These are phyloP conservation scores for Kodamaea alishanica DNA, from an alignment of 1,139 yeast species.

Conservation along the genomic window DNA sequence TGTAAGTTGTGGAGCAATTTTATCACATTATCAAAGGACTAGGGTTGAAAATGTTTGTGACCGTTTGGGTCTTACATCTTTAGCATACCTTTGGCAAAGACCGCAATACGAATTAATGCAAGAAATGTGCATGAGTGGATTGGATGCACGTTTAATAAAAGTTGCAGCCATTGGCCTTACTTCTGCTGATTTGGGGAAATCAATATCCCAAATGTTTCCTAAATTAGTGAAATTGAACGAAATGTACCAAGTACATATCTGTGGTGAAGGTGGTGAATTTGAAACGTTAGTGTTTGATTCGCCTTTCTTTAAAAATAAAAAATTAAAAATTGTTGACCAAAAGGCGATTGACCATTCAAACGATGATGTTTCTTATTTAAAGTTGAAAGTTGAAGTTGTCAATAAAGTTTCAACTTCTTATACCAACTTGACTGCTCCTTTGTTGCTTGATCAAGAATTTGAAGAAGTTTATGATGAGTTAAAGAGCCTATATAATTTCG, in stretches of 20 bases:
- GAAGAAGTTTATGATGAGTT: constrained; percentile 24
- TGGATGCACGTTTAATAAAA: constrained; percentile 85
- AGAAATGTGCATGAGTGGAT: constrained; percentile 69
- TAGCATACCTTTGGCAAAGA: constrained; percentile 88
- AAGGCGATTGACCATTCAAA: constrained; percentile 46
- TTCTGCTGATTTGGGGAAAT: constrained; percentile 61
- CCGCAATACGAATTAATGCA: constrained; percentile 73
- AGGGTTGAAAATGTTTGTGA: constrained; percentile 89
- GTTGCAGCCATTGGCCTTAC: constrained; percentile 89
- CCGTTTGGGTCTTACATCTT: constrained; percentile 60
- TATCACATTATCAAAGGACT: constrained; percentile 89
- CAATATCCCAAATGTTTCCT: constrained; percentile 60
- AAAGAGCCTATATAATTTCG: not conserved
- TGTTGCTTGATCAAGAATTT: constrained; percentile 49
- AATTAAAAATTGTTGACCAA: constrained; percentile 43
- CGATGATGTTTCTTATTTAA: constrained; percentile 67
- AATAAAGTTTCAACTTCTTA: constrained; percentile 28
- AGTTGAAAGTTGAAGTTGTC: constrained; percentile 38
- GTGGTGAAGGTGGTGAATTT: constrained; percentile 99
- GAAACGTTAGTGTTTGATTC: constrained; percentile 90
- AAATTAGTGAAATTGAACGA: constrained; percentile 54
- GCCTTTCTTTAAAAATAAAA: constrained; percentile 62
- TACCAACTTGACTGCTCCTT: constrained; percentile 33
- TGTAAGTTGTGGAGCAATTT: constrained; percentile 92
- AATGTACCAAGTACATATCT: constrained; percentile 79